Base-by-base conservation (phyloP, 2,329 filamentous ascomycete species). In the Chaetomiaceae sp. region DNA sequence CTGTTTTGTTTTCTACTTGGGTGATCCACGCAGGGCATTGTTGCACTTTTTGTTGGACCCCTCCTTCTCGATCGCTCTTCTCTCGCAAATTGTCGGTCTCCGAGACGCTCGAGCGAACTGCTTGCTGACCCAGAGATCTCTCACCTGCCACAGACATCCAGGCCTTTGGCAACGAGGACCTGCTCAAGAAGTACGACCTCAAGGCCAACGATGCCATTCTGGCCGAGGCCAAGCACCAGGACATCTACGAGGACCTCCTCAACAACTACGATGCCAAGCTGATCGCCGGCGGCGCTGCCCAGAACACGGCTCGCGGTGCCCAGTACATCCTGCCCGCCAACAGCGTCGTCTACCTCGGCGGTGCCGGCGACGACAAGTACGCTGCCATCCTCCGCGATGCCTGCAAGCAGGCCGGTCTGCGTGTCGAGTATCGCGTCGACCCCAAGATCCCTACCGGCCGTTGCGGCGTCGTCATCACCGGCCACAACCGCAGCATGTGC, bases 151-250 rank as follows among this genome's bases (percentile, higher is more conserved):
- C n/a, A 91, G 88, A 99, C 69, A 99, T 99, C 70, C 92, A 96
- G 75, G 93, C 86, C 63, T 64, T 75, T 63, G 95, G 90, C 63
- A 82, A 92, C 71, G 79, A 91, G 63, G 83, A 82, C 25, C 83
- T 97, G 50, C 87, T 99, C 55, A 76, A 91, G 61, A 95, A 96
- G 79, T 99, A 99, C 70, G 83, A 75, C 53, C 80, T 99, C 65
- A 96, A 99, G 79, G 79, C 86, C 70, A 96, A 99, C 75, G 92
- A 99, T 70, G 93, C 93, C 64, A 96, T 99, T 70, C 88, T 99
- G 55, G 92, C 92, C 50, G 89, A 95, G 71, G 83, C 89, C 67
- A 86, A 95, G 77, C 93, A 99, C 74, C 78, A 86, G 67, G 82
- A 79, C 40, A 81, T 99, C 66, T 99, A 90, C 72, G 91, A 97